Percentiles rank a stretch among this genome's conserved stretches.
Conservation (phyloP, 139 green algal genomes). For the Ulvella scutata region DNA sequence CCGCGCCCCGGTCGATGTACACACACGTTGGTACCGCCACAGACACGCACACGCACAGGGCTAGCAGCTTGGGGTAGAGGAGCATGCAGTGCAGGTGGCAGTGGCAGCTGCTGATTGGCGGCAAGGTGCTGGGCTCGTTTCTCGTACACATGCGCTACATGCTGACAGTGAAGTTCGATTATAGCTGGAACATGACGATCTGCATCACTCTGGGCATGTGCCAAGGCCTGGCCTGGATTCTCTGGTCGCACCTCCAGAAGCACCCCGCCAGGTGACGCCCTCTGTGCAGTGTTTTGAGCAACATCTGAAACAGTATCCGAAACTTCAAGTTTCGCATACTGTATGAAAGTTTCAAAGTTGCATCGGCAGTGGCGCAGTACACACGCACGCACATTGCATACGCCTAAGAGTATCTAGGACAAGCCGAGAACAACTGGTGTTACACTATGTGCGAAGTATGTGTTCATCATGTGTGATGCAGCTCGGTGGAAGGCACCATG, state of each 20-base stretch:
- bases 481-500: too few relatives aligned
- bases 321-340: too few relatives aligned
- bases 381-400: too few relatives aligned
- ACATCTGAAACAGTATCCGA: too few relatives aligned
- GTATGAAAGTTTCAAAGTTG: too few relatives aligned
- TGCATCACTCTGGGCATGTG: conserved; percentile 40
- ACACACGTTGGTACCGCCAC: not conserved
- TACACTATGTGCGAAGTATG: too few relatives aligned
- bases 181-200: conserved; percentile 63
- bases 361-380: too few relatives aligned
- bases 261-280: not conserved
- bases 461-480: too few relatives aligned
- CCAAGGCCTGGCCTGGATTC: conserved; percentile 28
- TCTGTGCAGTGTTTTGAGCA: too few relatives aligned
- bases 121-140: conserved; percentile 6
- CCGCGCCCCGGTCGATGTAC: not conserved
- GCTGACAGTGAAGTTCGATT: conserved; percentile 72
- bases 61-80: not conserved
- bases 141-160: conserved; percentile 50
- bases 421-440: too few relatives aligned
- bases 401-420: too few relatives aligned
- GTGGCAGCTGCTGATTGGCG: not conserved
- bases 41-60: not conserved
- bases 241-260: conserved; percentile 10
- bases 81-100: not conserved